Base-by-base conservation (phyloP, 768 basidiomycete species). In the Hygrocybe punicea region DNA sequence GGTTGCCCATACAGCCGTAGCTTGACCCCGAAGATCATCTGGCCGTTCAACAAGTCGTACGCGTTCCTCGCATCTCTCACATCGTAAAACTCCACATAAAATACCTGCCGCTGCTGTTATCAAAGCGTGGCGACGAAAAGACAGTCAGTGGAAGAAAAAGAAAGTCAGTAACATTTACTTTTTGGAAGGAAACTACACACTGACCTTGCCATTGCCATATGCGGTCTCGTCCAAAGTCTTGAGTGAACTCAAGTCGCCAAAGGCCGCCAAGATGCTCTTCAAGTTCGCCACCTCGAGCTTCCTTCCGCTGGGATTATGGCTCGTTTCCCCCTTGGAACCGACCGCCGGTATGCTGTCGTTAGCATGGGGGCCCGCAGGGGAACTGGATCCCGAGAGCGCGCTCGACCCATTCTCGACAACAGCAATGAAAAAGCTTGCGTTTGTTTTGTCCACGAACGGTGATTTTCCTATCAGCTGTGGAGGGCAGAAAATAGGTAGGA, bases 11-110 rank as follows among this genome's bases (percentile, higher is more conserved):
- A 72, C 49, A 81, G 72, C 13, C 67, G 70, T 24, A 89, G 69
- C 50, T 74, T 78, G 72, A 81, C 78, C 35, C 81, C 84, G 52
- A 82, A 81, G 35, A 82, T 65, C 45, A 72, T 67, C 36, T 76
- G 76, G 2, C 76, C 76, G 47, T 86, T 65, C 17, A 92, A 71
- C 45, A 72, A 73, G 46, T 70, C 67, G 62, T 73, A 78, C 13
- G 89, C 87, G 10, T 66, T 63, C 37, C 76, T 71, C 6, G 86
- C 83, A 37, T 79, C 78, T 23, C 86, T 78, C 24, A 82, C 75
- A 63, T 91, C 88, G 64, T 78, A 86, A 66, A 81, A 93, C 60
- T 90, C 87, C 51, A 85, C 80, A 39, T 70, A 71, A 68, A 84
- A 89, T 25, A 78, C 48, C 67, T 72, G 60, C 52, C 57, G 7